Evolutionary conservation across 257 asterid species (phyloP).

Genomic region (Leonotis leonurus): DNA sequence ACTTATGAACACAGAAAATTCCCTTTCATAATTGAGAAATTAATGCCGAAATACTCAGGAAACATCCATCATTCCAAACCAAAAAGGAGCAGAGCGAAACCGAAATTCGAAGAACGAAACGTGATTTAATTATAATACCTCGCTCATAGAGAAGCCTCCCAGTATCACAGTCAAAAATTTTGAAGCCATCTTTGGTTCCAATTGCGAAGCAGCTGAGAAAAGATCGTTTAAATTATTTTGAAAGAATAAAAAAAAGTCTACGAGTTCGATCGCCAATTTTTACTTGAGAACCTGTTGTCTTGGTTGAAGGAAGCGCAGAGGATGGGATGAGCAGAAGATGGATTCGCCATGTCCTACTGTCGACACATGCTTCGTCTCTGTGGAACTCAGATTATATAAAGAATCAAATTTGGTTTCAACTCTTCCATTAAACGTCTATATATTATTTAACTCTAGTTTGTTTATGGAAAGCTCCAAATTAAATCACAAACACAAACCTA

Average conservation of each 20-base stretch:
- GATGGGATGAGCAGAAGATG: conserved; percentile 44
- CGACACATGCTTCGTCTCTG: too few relatives aligned
- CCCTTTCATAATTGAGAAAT: not conserved
- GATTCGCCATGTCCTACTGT: conserved; percentile 43
- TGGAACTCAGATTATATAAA: too few relatives aligned
- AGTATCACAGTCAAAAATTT: conserved; percentile 59
- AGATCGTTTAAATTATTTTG: not conserved
- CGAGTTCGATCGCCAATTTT: not conserved
- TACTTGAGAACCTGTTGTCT: conserved; percentile 52
- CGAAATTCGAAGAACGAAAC: not conserved
- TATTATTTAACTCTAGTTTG: too few relatives aligned
- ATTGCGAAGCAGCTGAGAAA: conserved; percentile 66
- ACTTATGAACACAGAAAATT: not conserved
- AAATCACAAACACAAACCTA: too few relatives aligned
- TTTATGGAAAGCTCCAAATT: too few relatives aligned
- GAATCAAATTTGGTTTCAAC: too few relatives aligned
- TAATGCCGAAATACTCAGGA: not conserved
- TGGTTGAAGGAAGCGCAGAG: conserved; percentile 87
- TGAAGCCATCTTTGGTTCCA: conserved; percentile 78
- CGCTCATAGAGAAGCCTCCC: conserved; percentile 78
- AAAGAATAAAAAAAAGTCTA: not conserved
- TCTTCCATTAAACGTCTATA: too few relatives aligned
- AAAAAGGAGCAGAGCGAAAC: not conserved
- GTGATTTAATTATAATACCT: conserved; percentile 33
- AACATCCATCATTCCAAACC: not conserved